Conservation (phyloP, 1,284 basidiomycete species). For the Fomitopsis palustris region DNA sequence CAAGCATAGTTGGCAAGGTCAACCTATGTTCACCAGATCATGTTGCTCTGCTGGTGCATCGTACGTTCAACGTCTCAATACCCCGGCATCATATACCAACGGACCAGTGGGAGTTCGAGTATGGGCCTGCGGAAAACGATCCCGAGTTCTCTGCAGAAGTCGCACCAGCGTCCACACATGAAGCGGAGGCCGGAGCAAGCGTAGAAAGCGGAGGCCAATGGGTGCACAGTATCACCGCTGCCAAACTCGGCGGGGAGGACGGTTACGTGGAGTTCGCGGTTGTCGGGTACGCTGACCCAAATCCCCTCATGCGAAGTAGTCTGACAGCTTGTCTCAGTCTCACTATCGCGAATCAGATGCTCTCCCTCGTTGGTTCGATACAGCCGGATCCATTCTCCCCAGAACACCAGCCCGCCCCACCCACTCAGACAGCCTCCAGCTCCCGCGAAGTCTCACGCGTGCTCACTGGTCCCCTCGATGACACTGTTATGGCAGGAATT, state of each 20-base stretch:
- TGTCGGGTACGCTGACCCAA: constrained; percentile 63
- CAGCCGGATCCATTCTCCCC: constrained; percentile 82
- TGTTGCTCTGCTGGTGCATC: constrained; percentile 88
- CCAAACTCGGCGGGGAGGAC: constrained; percentile 67
- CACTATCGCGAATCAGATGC: constrained; percentile 93
- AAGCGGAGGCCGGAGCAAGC: constrained; percentile 25
- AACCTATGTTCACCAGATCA: constrained; percentile 94
- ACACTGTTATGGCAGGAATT: constrained; percentile 16
- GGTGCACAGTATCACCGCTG: constrained; percentile 72
- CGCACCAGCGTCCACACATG: constrained; percentile 18
- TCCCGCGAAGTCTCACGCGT: constrained; percentile 2
- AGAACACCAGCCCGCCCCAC: constrained; percentile 42
- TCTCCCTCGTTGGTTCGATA: constrained; percentile 90
- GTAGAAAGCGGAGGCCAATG: constrained; percentile 67
- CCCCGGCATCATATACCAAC: constrained; percentile 87
- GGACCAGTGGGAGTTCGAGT: constrained; percentile 85
- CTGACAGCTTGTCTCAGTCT: constrained; percentile 47
- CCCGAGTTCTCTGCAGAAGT: constrained; percentile 57
- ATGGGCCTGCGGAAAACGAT: constrained; percentile 74
- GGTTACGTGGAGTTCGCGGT: constrained; percentile 85
- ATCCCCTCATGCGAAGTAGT: constrained; percentile 4
- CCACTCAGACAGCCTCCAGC: constrained; percentile 8
- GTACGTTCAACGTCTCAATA: constrained; percentile 97
- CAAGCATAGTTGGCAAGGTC: constrained; percentile 80
- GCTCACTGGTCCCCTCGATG: constrained; percentile 8